These are phyloP conservation scores for Penstemon barbatus DNA, from an alignment of 257 asterid species.

Conservation along the genomic window DNA sequence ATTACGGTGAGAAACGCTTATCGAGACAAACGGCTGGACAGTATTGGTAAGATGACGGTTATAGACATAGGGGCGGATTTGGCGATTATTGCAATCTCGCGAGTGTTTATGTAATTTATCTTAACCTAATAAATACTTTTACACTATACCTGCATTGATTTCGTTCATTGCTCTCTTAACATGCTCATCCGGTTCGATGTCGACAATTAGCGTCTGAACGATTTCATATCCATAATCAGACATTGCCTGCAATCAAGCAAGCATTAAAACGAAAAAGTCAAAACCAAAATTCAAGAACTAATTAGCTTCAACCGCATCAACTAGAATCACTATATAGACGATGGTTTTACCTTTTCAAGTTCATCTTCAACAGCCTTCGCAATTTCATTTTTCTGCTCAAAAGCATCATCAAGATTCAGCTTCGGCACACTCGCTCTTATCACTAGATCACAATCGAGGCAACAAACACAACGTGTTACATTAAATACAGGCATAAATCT, in stretches of 20 bases:
- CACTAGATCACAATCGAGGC: slow-evolving; percentile 34
- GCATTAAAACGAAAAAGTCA: slow-evolving; percentile 6
- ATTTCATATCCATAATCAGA: slow-evolving; percentile 30
- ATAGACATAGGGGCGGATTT: too few relatives aligned
- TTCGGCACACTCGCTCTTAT: slow-evolving; percentile 79
- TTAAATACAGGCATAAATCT: neutral
- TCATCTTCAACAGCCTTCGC: too few relatives aligned
- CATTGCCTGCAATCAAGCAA: slow-evolving; percentile 57
- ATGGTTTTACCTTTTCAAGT: neutral
- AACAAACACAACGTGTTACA: neutral
- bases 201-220: too few relatives aligned
- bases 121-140: slow-evolving; percentile 53
- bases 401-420: slow-evolving; percentile 60
- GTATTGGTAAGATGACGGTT: too few relatives aligned
- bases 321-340: slow-evolving; percentile 19
- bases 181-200: too few relatives aligned
- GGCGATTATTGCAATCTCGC: too few relatives aligned
- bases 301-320: neutral
- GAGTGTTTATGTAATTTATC: slow-evolving; percentile 27
- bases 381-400: slow-evolving; percentile 53
- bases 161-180: too few relatives aligned
- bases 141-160: too few relatives aligned
- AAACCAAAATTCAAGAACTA: neutral
- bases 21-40: too few relatives aligned
- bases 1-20: too few relatives aligned